phyloP scores from a whole-genome alignment of 805 yeast genomes.

The Hanseniaspora pseudoguilliermondii region DNA sequence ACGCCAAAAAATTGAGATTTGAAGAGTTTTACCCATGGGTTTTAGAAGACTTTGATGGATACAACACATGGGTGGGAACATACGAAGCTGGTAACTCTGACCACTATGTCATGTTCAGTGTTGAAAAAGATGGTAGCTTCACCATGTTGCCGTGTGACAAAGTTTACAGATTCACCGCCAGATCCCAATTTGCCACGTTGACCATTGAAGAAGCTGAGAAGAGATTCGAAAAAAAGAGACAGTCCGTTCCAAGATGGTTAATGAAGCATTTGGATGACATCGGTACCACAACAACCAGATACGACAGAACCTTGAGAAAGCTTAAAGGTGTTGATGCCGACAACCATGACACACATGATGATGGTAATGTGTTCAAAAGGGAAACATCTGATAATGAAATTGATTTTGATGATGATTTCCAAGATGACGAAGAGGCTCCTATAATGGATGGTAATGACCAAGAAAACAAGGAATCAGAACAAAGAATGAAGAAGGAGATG shows the following conservation, averaged over 20 bases:
- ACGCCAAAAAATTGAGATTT: slow-evolving; percentile 69
- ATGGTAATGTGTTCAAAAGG: slow-evolving; percentile 33
- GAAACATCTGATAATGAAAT: slow-evolving; percentile 82
- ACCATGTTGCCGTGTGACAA: slow-evolving; percentile 92
- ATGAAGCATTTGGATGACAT: slow-evolving; percentile 76
- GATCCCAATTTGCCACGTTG: slow-evolving; percentile 85
- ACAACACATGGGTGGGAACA: slow-evolving; percentile 87
- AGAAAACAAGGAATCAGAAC: slow-evolving; percentile 81
- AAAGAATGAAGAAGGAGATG: slow-evolving; percentile 73
- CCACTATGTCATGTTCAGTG: slow-evolving; percentile 70
- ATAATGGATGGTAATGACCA: slow-evolving; percentile 92
- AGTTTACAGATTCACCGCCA: slow-evolving; percentile 82
- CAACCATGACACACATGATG: slow-evolving; percentile 20
- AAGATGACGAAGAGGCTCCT: slow-evolving; percentile 98
- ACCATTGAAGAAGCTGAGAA: slow-evolving; percentile 95
- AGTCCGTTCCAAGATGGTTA: slow-evolving; percentile 79
- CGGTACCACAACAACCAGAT: slow-evolving; percentile 39
- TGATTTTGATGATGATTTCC: slow-evolving; percentile 93
- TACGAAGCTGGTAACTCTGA: slow-evolving; percentile 85
- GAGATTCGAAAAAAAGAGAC: slow-evolving; percentile 66
- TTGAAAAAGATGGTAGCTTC: slow-evolving; percentile 70
- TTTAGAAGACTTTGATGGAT: slow-evolving; percentile 88
- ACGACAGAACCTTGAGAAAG: slow-evolving; percentile 36
- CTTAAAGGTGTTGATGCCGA: slow-evolving; percentile 36
- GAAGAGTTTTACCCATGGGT: slow-evolving; percentile 99